Evolutionary conservation across 768 basidiomycete species (phyloP).

Genomic region (Strobilomyces confusus): DNA sequence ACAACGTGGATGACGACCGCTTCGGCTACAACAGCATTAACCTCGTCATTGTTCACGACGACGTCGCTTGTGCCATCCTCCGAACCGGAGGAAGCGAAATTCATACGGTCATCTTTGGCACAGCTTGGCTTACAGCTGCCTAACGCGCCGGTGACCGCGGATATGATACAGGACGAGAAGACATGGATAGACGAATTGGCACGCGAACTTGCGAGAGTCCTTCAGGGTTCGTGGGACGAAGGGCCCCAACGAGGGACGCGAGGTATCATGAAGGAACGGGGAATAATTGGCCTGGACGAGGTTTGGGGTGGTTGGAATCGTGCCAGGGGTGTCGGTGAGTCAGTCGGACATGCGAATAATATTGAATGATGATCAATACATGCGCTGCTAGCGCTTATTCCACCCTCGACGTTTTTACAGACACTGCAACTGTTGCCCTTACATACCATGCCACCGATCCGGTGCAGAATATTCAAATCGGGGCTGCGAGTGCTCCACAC

Average conservation of each 20-base stretch:
- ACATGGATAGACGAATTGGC: slow-evolving; percentile 80
- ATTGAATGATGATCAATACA: neutral
- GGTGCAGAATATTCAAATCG: slow-evolving; percentile 62
- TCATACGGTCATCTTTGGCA: slow-evolving; percentile 85
- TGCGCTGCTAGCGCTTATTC: slow-evolving; percentile 67
- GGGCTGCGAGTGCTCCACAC: slow-evolving; percentile 83
- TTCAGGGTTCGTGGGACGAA: slow-evolving; percentile 44
- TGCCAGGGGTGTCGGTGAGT: slow-evolving; percentile 79
- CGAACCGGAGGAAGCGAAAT: slow-evolving; percentile 79
- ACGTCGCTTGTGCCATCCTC: slow-evolving; percentile 37
- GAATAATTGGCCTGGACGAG: slow-evolving; percentile 85
- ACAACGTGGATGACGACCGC: slow-evolving; percentile 17
- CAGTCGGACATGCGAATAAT: slow-evolving; percentile 3
- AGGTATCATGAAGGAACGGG: slow-evolving; percentile 75
- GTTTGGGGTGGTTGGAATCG: slow-evolving; percentile 96
- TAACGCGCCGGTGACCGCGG: slow-evolving; percentile 78
- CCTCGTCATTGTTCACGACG: slow-evolving; percentile 23
- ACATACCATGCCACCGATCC: slow-evolving; percentile 66
- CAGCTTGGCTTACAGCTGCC: slow-evolving; percentile 80
- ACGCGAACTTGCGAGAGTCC: slow-evolving; percentile 70
- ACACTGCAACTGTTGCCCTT: slow-evolving; percentile 63
- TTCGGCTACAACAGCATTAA: slow-evolving; percentile 19
- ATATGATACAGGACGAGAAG: slow-evolving; percentile 82
- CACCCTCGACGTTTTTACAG: slow-evolving; percentile 81
- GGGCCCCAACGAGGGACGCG: slow-evolving; percentile 17